A percentile compares a stretch with the other conserved stretches of the same genome.
phyloP scores from a whole-genome alignment of 2,329 filamentous ascomycete genomes.

The Ampelomyces quisqualis region DNA sequence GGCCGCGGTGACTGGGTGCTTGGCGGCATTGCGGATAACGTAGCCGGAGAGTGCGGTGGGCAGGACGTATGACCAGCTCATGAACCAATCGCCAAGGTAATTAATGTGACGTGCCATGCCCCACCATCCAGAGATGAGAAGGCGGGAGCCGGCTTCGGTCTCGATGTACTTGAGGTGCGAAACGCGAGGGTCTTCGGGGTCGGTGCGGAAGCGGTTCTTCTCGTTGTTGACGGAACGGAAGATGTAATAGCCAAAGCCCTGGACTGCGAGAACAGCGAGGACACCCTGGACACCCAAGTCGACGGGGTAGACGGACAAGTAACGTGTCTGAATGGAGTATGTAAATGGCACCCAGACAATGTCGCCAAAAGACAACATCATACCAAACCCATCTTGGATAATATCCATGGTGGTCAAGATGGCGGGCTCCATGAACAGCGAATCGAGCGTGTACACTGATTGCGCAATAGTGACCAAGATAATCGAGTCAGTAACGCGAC shows the following conservation, averaged over 20 bases:
- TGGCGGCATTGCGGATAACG: conserved; percentile 58
- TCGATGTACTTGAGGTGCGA: conserved; percentile 81
- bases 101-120: conserved; percentile 90
- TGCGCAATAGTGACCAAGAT: conserved; percentile 76
- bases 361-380: conserved; percentile 93
- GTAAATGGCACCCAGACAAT: conserved; percentile 90
- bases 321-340: conserved; percentile 81
- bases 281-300: conserved; percentile 71
- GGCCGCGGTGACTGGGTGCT: conserved; percentile 38
- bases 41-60: conserved; percentile 86
- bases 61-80: conserved; percentile 86
- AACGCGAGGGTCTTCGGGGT: conserved; percentile 77
- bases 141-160: conserved; percentile 76
- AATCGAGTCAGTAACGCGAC: conserved; percentile 83
- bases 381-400: conserved; percentile 88
- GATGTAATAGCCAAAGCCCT: conserved; percentile 76
- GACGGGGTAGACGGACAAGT: conserved; percentile 78
- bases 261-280: conserved; percentile 64
- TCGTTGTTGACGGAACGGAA: conserved; percentile 93
- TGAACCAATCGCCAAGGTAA: conserved; percentile 92
- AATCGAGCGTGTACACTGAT: conserved; percentile 79
- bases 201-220: conserved; percentile 90
- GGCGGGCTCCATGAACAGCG: conserved; percentile 81
- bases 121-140: conserved; percentile 91
- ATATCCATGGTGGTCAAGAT: conserved; percentile 94